A percentile compares a stretch with the other conserved stretches of the same genome.
phyloP scores from a whole-genome alignment of 75 land plant genomes.

The Cupressus sempervirens region DNA sequence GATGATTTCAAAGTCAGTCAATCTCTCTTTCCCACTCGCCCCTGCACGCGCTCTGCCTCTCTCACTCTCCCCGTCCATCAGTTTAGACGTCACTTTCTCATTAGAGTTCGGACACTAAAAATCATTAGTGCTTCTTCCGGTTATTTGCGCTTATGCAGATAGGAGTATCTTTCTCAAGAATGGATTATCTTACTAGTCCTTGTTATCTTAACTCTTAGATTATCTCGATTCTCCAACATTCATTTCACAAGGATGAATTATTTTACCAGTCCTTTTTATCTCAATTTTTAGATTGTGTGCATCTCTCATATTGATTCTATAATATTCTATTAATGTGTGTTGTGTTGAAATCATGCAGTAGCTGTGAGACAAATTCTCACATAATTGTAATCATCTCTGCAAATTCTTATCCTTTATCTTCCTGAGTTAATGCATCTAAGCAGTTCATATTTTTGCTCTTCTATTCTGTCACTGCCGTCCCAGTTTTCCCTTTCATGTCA shows the following conservation, averaged over 20 bases:
- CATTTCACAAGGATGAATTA: neutral
- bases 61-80: no score
- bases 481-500: no score
- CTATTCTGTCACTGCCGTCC: no score
- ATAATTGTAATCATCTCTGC: no score
- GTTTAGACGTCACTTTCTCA: neutral
- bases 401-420: no score
- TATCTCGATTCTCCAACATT: no score
- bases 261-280: neutral
- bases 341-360: no score
- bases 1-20: neutral
- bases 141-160: neutral
- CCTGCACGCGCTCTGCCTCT: no score
- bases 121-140: neutral
- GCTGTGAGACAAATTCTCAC: no score
- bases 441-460: no score
- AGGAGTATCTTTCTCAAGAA: neutral
- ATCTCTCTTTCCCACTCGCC: neutral
- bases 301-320: neutral
- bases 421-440: no score
- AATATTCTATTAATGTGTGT: neutral
- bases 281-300: neutral
- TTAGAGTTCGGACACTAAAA: neutral
- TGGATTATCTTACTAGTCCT: neutral
- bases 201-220: neutral